Evolutionary conservation across 495 filamentous ascomycete species (phyloP).

Genomic region (Trichoderma reesei): DNA sequence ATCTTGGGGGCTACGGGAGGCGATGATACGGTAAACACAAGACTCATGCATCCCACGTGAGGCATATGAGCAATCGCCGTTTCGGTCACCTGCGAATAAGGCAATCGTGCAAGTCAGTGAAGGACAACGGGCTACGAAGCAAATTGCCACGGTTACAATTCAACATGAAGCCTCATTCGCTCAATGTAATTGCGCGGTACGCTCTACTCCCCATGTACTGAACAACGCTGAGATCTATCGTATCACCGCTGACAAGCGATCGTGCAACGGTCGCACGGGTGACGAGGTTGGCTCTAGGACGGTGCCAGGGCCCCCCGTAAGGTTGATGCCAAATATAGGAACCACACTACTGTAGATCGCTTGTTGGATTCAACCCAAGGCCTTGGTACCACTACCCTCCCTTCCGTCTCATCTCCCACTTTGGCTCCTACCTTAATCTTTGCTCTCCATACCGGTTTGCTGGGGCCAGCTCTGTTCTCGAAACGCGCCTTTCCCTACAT

Average conservation of each 20-base stretch:
- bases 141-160: not conserved
- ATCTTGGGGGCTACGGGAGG: not conserved
- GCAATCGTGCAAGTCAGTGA: not conserved
- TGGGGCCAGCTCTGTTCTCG: not conserved
- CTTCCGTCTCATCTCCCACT: slow-evolving; percentile 4
- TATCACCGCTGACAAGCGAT: slow-evolving; percentile 6
- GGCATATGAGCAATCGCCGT: not conserved
- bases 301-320: not conserved
- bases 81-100: not conserved
- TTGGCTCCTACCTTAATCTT: slow-evolving; percentile 7
- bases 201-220: not conserved
- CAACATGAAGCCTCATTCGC: no score
- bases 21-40: not conserved
- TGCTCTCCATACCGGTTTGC: not conserved
- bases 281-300: not conserved
- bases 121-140: not conserved
- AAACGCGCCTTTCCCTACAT: not conserved
- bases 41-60: not conserved
- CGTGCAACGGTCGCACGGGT: slow-evolving; percentile 5
- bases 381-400: slow-evolving; percentile 8
- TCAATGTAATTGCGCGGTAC: no score
- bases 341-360: slow-evolving; percentile 4
- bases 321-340: slow-evolving; percentile 7
- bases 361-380: not conserved
- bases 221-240: not conserved